Evolutionary conservation across 164 flowering plant species (phyloP).

Genomic region (Aristolochia fimbriata): DNA sequence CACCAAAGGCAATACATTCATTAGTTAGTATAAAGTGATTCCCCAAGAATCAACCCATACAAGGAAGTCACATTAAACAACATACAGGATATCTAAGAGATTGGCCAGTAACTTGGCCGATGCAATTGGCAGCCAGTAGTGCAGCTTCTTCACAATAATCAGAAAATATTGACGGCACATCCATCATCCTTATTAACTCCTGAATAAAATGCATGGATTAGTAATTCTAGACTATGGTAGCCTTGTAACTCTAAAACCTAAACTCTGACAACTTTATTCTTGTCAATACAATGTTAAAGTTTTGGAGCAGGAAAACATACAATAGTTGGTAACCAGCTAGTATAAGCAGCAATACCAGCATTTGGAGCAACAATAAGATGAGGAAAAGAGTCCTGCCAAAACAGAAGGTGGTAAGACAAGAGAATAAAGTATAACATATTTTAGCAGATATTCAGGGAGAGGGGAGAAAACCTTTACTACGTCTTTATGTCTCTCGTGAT

Average conservation of each 20-base stretch:
- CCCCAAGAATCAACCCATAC: no score
- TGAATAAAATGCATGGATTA: constrained; percentile 16
- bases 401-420: constrained; percentile 6
- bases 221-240: background rate
- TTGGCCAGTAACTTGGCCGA: constrained; percentile 32
- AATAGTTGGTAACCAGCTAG: constrained; percentile 79
- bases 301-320: constrained; percentile 32
- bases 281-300: background rate
- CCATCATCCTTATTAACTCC: constrained; percentile 58
- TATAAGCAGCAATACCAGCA: constrained; percentile 92
- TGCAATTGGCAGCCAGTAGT: constrained; percentile 62
- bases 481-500: constrained; percentile 63
- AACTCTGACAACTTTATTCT: no score
- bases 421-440: background rate
- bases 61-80: background rate
- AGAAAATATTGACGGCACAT: constrained; percentile 67
- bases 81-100: constrained; percentile 49
- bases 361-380: constrained; percentile 70
- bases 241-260: no score
- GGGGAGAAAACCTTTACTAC: constrained; percentile 33
- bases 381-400: constrained; percentile 55
- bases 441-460: background rate
- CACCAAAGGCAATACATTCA: background rate
- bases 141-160: constrained; percentile 98
- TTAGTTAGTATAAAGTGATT: no score